Base-by-base conservation (phyloP, 495 filamentous ascomycete genomes). In the Annulohypoxylon moriforme region DNA sequence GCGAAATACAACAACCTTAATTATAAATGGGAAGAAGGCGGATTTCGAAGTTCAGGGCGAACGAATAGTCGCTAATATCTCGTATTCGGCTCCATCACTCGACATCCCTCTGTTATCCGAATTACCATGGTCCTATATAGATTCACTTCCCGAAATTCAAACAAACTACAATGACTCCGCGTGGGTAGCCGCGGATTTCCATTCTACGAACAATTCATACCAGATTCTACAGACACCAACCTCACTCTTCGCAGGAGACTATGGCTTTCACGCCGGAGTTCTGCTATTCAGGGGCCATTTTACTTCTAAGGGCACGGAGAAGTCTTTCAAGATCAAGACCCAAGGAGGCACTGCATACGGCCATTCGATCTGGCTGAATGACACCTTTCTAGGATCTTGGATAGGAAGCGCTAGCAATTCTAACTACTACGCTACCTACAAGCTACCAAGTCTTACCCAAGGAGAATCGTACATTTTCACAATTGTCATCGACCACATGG, bases 251-350 rank as follows among this genome's bases (percentile, higher is more conserved):
- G 83, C 84, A 0, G 86, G 84, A 49, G 92, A 94, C 78, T 94
- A 96, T 72, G 91, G 91, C 22, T 94, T 88, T 79, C 81, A 92
- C 74, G 85, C 87, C 0, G 93, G 92, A 25, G 83, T 83, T 9
- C 78, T 93, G 0, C 60, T 94, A 46, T 94, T 87, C 80, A 84
- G 93, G 2, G 93, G 91, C 25, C 86, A 90, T 71, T 96, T 94
- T 74, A 82, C 77, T 4, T 87, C 91, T 13, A 89, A 79, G 1
- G 91, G 91, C 13, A 75, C 82, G 7, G 92, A 94, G 69, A 79
- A 74, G 0, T 80, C 75, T 4, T 80, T 94, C 62, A 83, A 75
- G 29, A 63, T 92, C 10, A 76, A 76, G 1, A 89, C 90, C 0
- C 85, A 89, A 75, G 92, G 92, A 42, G 92, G 92, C 16, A 79